These are phyloP conservation scores for Termitomyces sp. DNA, from an alignment of 768 basidiomycete species.

Conservation along the genomic window DNA sequence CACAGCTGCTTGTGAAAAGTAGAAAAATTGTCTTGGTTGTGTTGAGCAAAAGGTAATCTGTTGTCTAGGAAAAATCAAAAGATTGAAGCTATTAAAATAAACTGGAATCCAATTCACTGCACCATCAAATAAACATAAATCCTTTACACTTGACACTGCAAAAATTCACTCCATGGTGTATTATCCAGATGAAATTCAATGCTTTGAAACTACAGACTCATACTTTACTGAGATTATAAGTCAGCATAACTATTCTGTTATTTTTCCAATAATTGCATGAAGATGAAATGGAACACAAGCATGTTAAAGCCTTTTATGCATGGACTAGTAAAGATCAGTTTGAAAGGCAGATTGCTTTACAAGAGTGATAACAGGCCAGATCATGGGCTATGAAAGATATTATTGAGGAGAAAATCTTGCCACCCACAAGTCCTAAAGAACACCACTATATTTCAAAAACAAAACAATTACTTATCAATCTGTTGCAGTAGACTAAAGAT, in stretches of 20 bases:
- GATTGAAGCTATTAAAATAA: not conserved
- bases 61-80: not conserved
- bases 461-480: not conserved
- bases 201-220: no score
- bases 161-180: constrained; percentile 16
- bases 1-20: no score
- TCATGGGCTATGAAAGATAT: constrained; percentile 6
- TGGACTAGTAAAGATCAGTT: constrained; percentile 12
- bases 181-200: no score
- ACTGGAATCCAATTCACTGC: not conserved
- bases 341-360: constrained; percentile 14
- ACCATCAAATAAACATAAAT: constrained; percentile 7
- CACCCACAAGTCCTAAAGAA: not conserved
- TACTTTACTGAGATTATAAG: not conserved
- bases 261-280: not conserved
- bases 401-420: not conserved
- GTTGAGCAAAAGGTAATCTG: no score
- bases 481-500: not conserved
- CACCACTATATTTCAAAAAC: not conserved
- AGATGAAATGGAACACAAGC: no score
- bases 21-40: no score
- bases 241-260: not conserved
- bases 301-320: constrained; percentile 9
- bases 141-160: constrained; percentile 22
- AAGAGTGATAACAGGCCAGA: constrained; percentile 8